Evolutionary conservation across 139 green algal species (phyloP).

Genomic region (Coelastrella sp.): DNA sequence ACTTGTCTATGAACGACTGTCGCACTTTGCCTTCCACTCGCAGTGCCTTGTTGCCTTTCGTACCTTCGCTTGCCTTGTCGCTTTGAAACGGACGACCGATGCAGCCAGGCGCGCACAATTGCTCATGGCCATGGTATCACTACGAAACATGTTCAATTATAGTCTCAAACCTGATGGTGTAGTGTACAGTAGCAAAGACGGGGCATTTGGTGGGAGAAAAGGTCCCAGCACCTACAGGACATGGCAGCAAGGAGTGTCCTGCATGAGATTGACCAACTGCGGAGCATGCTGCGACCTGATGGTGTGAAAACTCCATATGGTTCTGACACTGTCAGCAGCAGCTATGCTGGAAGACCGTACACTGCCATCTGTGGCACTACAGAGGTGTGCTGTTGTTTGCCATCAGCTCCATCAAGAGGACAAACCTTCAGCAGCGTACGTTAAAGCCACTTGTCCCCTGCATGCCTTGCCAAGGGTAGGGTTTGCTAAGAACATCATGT

Average conservation of each 20-base stretch:
- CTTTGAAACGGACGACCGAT: not conserved
- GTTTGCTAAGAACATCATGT: not conserved
- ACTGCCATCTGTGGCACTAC: not conserved
- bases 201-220: not conserved
- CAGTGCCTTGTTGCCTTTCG: no score
- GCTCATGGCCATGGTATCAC: no score
- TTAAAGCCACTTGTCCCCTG: no score
- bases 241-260: slow-evolving; percentile 43
- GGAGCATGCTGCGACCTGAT: slow-evolving; percentile 41
- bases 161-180: no score
- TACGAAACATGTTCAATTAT: no score
- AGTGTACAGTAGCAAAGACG: not conserved
- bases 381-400: no score
- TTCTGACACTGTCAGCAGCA: not conserved
- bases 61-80: no score
- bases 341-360: not conserved
- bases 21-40: no score
- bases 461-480: no score
- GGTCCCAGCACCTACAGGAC: not conserved
- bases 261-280: slow-evolving; percentile 55
- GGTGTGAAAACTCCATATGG: slow-evolving; percentile 31
- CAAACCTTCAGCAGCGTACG: no score
- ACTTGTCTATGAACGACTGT: no score
- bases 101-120: not conserved
- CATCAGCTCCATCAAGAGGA: no score